Evolutionary conservation across 2,329 filamentous ascomycete genomes (phyloP).

Genomic region (Anisogramma anomala): DNA sequence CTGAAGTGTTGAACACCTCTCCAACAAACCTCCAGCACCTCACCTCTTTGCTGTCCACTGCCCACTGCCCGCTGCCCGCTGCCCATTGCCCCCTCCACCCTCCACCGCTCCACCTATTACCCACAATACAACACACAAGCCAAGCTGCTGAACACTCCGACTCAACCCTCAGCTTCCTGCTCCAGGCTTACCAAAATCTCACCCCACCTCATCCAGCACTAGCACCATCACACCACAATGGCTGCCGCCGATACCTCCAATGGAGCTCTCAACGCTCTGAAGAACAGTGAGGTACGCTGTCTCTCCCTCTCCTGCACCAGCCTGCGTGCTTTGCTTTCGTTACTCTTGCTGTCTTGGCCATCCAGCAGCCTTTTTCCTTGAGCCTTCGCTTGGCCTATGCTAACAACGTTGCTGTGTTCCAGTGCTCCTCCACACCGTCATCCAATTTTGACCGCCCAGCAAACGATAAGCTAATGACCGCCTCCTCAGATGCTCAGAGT

Average conservation of each 20-base stretch:
- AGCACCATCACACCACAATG: slow-evolving; percentile 22
- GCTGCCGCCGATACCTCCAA: slow-evolving; percentile 31
- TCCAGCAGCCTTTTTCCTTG: not conserved
- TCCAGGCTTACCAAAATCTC: not conserved
- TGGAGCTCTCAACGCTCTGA: slow-evolving; percentile 35
- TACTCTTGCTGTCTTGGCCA: not conserved
- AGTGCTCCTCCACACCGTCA: too few relatives aligned
- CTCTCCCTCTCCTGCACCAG: not conserved
- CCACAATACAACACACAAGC: not conserved
- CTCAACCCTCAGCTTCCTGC: not conserved
- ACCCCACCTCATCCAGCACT: not conserved
- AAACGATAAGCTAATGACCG: slow-evolving; percentile 24
- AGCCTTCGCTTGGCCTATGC: slow-evolving; percentile 11
- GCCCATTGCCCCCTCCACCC: not conserved
- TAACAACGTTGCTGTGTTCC: slow-evolving; percentile 28
- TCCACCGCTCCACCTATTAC: not conserved
- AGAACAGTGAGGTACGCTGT: slow-evolving; percentile 42
- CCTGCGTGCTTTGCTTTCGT: not conserved
- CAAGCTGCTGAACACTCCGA: not conserved
- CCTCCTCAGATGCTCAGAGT: slow-evolving; percentile 33
- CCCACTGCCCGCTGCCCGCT: too few relatives aligned
- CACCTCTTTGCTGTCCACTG: not conserved
- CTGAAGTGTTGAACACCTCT: not conserved
- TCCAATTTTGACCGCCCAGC: too few relatives aligned
- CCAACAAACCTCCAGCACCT: not conserved